These are phyloP conservation scores for Geotrichum fermentans DNA, from an alignment of 1,139 yeast genomes.

Conservation along the genomic window DNA sequence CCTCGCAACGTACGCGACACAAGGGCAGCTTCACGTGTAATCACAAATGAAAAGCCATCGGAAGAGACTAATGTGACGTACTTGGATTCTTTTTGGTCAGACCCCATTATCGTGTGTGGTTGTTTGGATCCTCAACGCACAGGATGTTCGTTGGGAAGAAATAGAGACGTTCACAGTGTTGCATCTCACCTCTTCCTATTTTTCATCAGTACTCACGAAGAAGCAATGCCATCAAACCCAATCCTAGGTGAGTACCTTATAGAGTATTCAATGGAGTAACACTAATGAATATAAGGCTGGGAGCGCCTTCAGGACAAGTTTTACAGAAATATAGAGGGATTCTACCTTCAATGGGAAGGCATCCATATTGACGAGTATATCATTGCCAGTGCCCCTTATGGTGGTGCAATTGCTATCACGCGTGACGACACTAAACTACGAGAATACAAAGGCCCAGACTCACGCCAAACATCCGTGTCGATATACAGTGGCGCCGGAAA, in stretches of 20 bases:
- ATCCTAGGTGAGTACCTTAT: slow-evolving; percentile 14
- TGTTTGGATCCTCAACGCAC: background rate
- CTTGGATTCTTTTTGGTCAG: slow-evolving; percentile 23
- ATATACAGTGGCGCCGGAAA: slow-evolving; percentile 54
- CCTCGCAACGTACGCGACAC: slow-evolving; percentile 76
- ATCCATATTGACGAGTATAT: slow-evolving; percentile 33
- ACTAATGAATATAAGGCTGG: slow-evolving; percentile 27
- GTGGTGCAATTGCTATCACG: slow-evolving; percentile 40
- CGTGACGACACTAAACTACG: slow-evolving; percentile 28
- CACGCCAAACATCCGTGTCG: slow-evolving; percentile 37
- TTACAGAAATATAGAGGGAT: slow-evolving; percentile 37
- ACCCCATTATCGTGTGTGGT: background rate
- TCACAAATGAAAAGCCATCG: slow-evolving; percentile 62
- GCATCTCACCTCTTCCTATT: background rate
- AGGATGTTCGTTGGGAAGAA: background rate
- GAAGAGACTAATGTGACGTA: slow-evolving; percentile 69
- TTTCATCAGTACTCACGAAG: background rate
- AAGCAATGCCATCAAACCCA: slow-evolving; percentile 21
- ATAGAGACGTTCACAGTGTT: background rate
- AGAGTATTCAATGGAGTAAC: background rate
- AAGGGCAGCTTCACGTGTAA: slow-evolving; percentile 72
- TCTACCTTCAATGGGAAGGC: slow-evolving; percentile 35
- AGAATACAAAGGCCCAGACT: slow-evolving; percentile 30
- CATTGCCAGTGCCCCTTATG: slow-evolving; percentile 43
- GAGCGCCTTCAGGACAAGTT: slow-evolving; percentile 37